phyloP scores from a whole-genome alignment of 2,329 filamentous ascomycete genomes.

The Pseudocercospora macadamiae region DNA sequence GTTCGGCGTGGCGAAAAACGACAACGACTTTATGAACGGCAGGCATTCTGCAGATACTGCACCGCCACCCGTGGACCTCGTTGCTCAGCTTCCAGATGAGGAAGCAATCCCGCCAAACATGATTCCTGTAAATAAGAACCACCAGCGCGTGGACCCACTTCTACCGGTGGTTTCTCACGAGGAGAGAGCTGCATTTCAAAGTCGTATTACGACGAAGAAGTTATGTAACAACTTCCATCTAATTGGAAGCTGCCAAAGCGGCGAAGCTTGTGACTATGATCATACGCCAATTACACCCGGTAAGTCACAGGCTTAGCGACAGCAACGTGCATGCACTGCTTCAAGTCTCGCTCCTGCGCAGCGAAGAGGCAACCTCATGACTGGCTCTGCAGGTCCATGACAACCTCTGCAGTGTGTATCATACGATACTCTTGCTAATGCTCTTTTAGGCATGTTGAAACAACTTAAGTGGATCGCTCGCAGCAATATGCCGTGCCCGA shows the following conservation, averaged over 20 bases:
- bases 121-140: constrained; percentile 53
- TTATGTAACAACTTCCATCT: constrained; percentile 56
- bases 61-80: background rate
- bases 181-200: constrained; percentile 46
- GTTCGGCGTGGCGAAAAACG: constrained; percentile 17
- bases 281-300: constrained; percentile 50
- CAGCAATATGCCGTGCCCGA: constrained; percentile 47
- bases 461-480: constrained; percentile 52
- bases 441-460: constrained; percentile 41
- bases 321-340: too few species aligned
- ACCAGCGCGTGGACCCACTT: constrained; percentile 53
- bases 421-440: too few species aligned
- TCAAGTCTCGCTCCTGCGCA: too few species aligned
- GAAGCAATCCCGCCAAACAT: constrained; percentile 28
- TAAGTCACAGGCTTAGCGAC: too few species aligned
- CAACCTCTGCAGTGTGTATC: too few species aligned
- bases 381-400: too few species aligned
- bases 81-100: constrained; percentile 26
- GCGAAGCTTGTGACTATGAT: constrained; percentile 50
- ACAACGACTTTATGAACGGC: constrained; percentile 28
- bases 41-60: constrained; percentile 5
- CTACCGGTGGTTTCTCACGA: constrained; percentile 41
- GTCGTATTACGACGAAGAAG: constrained; percentile 44
- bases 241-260: constrained; percentile 30
- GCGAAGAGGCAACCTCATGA: too few species aligned